Evolutionary conservation across 176 grass and related monocot genomes (phyloP), one percentile per base, ranked within the genome.

Genomic region (Triticum dicoccoides): DNA sequence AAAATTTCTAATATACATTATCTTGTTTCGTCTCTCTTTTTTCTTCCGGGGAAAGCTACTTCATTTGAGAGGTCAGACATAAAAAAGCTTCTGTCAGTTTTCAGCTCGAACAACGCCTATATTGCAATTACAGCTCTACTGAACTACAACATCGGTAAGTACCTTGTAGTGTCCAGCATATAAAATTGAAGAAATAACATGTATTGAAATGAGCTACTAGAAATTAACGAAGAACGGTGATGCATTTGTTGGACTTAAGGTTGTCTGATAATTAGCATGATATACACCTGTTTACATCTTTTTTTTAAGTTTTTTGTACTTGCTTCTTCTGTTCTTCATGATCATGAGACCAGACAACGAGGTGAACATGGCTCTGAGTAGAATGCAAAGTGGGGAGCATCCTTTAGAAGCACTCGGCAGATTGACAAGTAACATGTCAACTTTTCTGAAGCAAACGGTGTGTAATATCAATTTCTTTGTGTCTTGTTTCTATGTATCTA

Each of bases 11-110:
- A 76, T 45, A 66, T 24, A 37, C 24, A 24, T 59, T 49, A 81
- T 25, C 44, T 84, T 64, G 1, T 65, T 76, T 29, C 4, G 8
- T 52, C 44, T 52, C 44, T 21, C 35, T 78, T 11, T 30, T 45
- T 84, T 72, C 76, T 78, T 80, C 4, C 37, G 0, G 80, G 65
- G 18, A 82, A 82, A 94, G 92, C 89, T 58, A 94, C 92, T 51
- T 92, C 92, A 59, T 92, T 86, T 88, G 87, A 91, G 56, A 87
- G 78, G 51, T 94, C 92, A 75, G 52, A 89, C 20, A 80, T 94
- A 79, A 88, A 91, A 33, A 74, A 79, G 6, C 76, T 94, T 65
- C 67, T 91, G 17, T 84, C 81, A 0, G 27, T 92, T 87, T 83
- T 89, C 44, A 89, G 75, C 69, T 89, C 90, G 2, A 71, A 86